A percentile compares a stretch with the other conserved stretches of the same genome.
These are phyloP conservation scores for Mycena venus DNA, from an alignment of 768 basidiomycete species.

Conservation along the genomic window DNA sequence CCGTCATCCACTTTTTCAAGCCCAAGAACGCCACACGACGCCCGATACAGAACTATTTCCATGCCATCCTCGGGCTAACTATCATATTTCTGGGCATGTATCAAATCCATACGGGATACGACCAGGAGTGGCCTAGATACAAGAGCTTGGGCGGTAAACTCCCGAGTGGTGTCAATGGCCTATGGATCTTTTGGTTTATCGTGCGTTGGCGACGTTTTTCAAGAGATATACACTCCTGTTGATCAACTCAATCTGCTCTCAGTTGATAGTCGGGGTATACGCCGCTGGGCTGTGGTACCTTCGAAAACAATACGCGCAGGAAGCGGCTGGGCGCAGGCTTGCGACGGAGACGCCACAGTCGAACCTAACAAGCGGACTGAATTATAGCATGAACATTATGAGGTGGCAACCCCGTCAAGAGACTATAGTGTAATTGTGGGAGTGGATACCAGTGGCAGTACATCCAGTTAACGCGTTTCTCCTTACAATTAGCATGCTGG, in stretches of 20 bases:
- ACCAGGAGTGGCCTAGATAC: conserved; percentile 60
- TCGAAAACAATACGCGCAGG: conserved; percentile 61
- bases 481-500: too few relatives aligned
- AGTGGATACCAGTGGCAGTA: too few relatives aligned
- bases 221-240: conserved; percentile 45
- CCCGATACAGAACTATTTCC: conserved; percentile 68
- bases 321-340: conserved; percentile 39
- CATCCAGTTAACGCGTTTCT: too few relatives aligned
- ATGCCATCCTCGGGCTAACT: conserved; percentile 64
- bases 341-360: too few relatives aligned
- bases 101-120: conserved; percentile 62
- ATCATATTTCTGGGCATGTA: conserved; percentile 63
- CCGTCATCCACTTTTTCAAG: conserved; percentile 66
- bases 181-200: conserved; percentile 63
- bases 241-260: too few relatives aligned
- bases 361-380: too few relatives aligned
- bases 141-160: conserved; percentile 54
- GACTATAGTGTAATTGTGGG: too few relatives aligned
- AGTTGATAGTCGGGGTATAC: too few relatives aligned
- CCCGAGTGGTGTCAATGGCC: conserved; percentile 49
- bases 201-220: conserved; percentile 46
- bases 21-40: conserved; percentile 49
- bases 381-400: too few relatives aligned
- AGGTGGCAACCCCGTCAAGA: too few relatives aligned
- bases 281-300: conserved; percentile 55